Evolutionary conservation across 805 yeast species (phyloP).

Genomic region (Yarrowia yakushimensis): DNA sequence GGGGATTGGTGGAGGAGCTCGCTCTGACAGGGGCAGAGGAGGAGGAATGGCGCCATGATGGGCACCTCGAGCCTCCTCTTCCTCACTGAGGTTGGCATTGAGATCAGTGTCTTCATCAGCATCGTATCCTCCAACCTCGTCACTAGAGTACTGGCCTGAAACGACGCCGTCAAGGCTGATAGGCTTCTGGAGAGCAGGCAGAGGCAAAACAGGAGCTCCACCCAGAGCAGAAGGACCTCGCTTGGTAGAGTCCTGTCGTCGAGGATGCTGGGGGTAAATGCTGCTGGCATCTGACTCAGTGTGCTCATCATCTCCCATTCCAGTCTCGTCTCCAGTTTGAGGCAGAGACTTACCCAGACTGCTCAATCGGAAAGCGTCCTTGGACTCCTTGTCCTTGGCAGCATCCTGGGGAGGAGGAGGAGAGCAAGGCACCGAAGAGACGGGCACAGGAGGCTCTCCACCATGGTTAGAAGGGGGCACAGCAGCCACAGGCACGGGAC

Average conservation of each 20-base stretch:
- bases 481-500: not conserved
- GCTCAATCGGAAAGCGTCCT: conserved; percentile 14
- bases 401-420: conserved; percentile 17
- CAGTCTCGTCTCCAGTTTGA: conserved; percentile 27
- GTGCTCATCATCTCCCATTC: conserved; percentile 35
- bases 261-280: conserved; percentile 25
- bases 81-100: conserved; percentile 29
- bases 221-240: conserved; percentile 27
- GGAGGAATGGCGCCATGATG: conserved; percentile 28
- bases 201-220: conserved; percentile 15
- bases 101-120: conserved; percentile 57
- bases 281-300: conserved; percentile 33
- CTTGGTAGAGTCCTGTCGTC: conserved; percentile 26
- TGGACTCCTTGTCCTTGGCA: conserved; percentile 1
- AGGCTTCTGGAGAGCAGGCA: conserved; percentile 30
- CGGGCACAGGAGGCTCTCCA: conserved; percentile 18
- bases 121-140: conserved; percentile 58
- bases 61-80: conserved; percentile 11
- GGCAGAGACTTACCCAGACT: conserved; percentile 19
- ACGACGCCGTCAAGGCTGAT: conserved; percentile 44
- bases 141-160: conserved; percentile 53
- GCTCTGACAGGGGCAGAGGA: conserved; percentile 30
- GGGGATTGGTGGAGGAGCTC: conserved; percentile 30
- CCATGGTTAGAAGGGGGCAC: not conserved
- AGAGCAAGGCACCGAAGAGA: conserved; percentile 9